A percentile compares a stretch with the other conserved stretches of the same genome.
Evolutionary conservation across 129 eudicot genomes (phyloP).

Genomic region (Arctium minus): DNA sequence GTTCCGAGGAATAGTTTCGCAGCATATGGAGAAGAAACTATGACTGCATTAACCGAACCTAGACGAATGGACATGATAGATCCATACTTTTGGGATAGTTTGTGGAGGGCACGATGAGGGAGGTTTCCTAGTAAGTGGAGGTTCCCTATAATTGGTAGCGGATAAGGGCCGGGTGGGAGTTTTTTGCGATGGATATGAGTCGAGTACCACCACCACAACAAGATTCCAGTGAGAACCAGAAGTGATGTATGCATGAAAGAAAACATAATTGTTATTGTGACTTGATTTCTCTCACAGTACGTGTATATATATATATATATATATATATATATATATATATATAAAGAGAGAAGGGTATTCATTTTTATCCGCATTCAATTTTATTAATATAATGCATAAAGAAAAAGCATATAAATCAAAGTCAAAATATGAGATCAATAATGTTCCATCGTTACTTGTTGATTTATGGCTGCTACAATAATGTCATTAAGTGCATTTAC

Average conservation of each 20-base stretch:
- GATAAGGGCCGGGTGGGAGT: constrained; percentile 15
- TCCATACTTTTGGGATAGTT: constrained; percentile 13
- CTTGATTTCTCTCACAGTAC: background rate
- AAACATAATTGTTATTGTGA: background rate
- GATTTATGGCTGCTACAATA: no score
- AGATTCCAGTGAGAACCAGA: background rate
- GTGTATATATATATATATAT: no score
- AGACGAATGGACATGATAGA: constrained; percentile 23
- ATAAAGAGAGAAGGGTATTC: no score
- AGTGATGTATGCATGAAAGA: background rate
- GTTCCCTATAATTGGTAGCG: constrained; percentile 21
- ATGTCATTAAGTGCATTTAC: no score
- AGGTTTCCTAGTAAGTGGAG: constrained; percentile 18
- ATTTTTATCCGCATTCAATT: no score
- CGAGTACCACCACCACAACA: background rate
- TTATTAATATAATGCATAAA: no score
- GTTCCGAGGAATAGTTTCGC: constrained; percentile 29
- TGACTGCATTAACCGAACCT: constrained; percentile 5
- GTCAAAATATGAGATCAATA: no score
- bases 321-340: no score
- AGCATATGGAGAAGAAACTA: constrained; percentile 23
- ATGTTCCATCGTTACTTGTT: no score
- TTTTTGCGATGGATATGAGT: background rate
- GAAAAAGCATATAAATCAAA: no score
- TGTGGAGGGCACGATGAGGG: constrained; percentile 17